phyloP scores from a whole-genome alignment of 176 grass and related monocot genomes.

The Musa itinerans region DNA sequence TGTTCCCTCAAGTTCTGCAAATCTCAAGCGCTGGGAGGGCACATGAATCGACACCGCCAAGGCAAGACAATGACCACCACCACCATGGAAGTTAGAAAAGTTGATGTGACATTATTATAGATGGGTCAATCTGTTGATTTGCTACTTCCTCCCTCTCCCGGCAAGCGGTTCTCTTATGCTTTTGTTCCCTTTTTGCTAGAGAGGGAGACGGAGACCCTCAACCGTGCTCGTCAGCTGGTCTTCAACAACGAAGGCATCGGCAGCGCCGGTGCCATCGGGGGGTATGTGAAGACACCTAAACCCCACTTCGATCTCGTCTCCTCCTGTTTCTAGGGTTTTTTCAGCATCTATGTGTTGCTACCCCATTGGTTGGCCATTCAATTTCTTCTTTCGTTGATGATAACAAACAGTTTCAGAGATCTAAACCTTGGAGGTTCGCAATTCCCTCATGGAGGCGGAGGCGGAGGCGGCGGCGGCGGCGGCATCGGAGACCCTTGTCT shows the following conservation, averaged over 20 bases:
- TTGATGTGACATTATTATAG: constrained; percentile 2
- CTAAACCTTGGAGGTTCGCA: constrained; percentile 39
- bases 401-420: constrained; percentile 56
- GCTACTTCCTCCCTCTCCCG: neutral
- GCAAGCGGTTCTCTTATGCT: constrained; percentile 1
- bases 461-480: neutral
- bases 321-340: neutral
- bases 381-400: constrained; percentile 6
- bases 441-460: constrained; percentile 25
- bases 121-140: neutral
- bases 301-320: neutral
- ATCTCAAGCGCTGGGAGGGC: constrained; percentile 91
- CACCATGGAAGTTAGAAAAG: neutral
- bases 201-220: constrained; percentile 96
- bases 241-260: constrained; percentile 81
- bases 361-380: too few species aligned
- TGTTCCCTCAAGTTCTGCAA: constrained; percentile 96
- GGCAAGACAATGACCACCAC: constrained; percentile 34
- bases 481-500: constrained; percentile 37
- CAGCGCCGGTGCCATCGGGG: constrained; percentile 37
- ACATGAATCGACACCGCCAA: constrained; percentile 97
- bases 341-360: too few species aligned
- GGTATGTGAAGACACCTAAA: constrained; percentile 19
- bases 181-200: constrained; percentile 33
- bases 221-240: constrained; percentile 88